A percentile compares a stretch with the other conserved stretches of the same genome.
Conservation (phyloP, 1,284 basidiomycete species). For the Microbotryum intermedium region DNA sequence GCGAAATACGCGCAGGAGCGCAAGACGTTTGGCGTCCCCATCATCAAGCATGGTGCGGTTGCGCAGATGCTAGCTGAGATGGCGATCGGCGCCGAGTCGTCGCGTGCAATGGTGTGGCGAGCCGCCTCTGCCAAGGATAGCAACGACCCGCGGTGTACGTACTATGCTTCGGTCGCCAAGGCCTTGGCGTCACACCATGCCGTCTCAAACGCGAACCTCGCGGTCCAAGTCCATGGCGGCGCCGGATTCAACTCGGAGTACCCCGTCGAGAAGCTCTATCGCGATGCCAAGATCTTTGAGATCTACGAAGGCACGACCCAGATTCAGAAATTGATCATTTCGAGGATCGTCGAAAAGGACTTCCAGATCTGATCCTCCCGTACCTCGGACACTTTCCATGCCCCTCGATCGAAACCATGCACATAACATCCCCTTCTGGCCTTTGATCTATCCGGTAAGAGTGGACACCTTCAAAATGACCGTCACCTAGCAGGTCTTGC, state of each 20-base stretch:
- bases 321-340: constrained; percentile 30
- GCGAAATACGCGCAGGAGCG: constrained; percentile 48
- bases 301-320: constrained; percentile 40
- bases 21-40: constrained; percentile 49
- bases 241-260: constrained; percentile 45
- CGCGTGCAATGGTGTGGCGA: constrained; percentile 47
- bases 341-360: constrained; percentile 23
- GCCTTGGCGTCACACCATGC: constrained; percentile 44
- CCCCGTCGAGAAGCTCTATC: constrained; percentile 49
- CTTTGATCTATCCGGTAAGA: too few species aligned
- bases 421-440: too few species aligned
- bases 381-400: too few species aligned
- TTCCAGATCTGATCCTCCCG: background rate
- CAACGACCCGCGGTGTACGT: constrained; percentile 45
- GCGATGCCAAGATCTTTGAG: constrained; percentile 44
- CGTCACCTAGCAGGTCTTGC: too few species aligned
- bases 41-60: constrained; percentile 49
- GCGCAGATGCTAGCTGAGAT: constrained; percentile 52
- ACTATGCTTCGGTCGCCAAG: constrained; percentile 50
- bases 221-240: constrained; percentile 43
- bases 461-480: too few species aligned
- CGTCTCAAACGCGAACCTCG: constrained; percentile 45
- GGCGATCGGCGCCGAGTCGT: constrained; percentile 46
- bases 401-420: too few species aligned
- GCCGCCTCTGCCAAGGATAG: constrained; percentile 47